Evolutionary conservation across 495 filamentous ascomycete species (phyloP), one percentile per base, ranked within the genome.

Genomic region (Penicillium soppii): DNA sequence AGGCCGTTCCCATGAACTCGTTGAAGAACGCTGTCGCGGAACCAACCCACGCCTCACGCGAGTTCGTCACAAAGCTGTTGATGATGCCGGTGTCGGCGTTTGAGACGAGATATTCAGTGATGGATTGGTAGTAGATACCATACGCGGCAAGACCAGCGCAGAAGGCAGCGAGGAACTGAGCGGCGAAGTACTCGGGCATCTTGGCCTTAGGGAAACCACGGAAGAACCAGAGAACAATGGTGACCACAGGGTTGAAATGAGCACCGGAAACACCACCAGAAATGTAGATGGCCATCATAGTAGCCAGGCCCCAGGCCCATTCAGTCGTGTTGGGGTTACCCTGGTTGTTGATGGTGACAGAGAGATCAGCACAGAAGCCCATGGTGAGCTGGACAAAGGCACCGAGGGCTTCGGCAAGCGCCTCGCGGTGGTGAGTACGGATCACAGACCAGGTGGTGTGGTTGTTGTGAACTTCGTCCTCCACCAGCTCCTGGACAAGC

Each of bases 271-370:
- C 67, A 52, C 76, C 77, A 66, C 78, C 77, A 21, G 67, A 75
- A 19, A 84, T 72, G 47, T 82, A 82, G 38, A 82, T 81, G 8
- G 69, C 80, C 36, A 82, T 72, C 80, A 83, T 83, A 23, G 74
- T 75, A 9, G 74, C 78, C 5, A 82, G 63, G 1, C 79, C 80
- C 79, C 79, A 84, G 7, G 74, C 71, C 76, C 75, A 81, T 16
- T 66, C 71, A 4, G 73, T 75, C 3, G 74, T 75, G 48, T 73
- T 72, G 13, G 79, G 79, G 32, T 74, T 70, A 3, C 70, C 72
- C 1, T 54, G 54, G 2, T 66, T 52, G 16, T 72, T 74, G 6
- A 76, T 52, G 6, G 73, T 77, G 15, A 81, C 78, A 0, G 72
- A 61, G 10, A 82, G 65, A 37, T 76, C 75, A 35, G 69, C 73